phyloP scores from a whole-genome alignment of 768 basidiomycete genomes.

The Dacryopinax primogenitus region DNA sequence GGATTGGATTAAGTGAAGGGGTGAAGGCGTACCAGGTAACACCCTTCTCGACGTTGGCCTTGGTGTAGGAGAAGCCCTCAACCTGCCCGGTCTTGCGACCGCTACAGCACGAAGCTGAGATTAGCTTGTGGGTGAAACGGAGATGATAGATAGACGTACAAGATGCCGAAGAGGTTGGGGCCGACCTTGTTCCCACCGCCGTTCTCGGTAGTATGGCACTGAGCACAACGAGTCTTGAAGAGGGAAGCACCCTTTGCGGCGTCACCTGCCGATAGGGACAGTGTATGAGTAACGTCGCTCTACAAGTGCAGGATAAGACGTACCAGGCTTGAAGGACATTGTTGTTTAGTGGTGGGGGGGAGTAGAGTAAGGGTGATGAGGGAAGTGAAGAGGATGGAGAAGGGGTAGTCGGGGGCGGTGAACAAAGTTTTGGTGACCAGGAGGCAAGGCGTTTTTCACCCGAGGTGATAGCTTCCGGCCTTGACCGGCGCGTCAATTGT shows the following conservation, averaged over 20 bases:
- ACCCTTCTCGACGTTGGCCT: slow-evolving; percentile 92
- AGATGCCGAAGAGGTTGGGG: slow-evolving; percentile 73
- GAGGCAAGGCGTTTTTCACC: background rate
- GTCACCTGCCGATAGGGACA: slow-evolving; percentile 45
- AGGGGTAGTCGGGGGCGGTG: background rate
- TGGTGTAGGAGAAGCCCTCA: slow-evolving; percentile 79
- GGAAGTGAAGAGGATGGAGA: background rate
- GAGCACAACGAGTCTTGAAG: slow-evolving; percentile 92
- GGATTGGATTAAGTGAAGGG: background rate
- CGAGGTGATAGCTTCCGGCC: background rate
- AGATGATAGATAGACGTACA: background rate
- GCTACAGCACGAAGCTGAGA: slow-evolving; percentile 7
- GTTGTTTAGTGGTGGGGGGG: background rate
- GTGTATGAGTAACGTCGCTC: background rate
- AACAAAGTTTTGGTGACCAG: background rate
- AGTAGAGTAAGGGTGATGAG: background rate
- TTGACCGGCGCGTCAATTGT: background rate
- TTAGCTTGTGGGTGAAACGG: background rate
- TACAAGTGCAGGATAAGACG: background rate
- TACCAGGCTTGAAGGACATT: background rate
- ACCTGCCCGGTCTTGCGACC: slow-evolving; percentile 57
- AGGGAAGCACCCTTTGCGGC: slow-evolving; percentile 77
- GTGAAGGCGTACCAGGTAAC: slow-evolving; percentile 46
- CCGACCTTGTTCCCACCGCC: slow-evolving; percentile 81
- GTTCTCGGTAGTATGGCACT: slow-evolving; percentile 78